phyloP scores from a whole-genome alignment of 108 stramenopile genomes.

The Mediolabrus comicus region DNA sequence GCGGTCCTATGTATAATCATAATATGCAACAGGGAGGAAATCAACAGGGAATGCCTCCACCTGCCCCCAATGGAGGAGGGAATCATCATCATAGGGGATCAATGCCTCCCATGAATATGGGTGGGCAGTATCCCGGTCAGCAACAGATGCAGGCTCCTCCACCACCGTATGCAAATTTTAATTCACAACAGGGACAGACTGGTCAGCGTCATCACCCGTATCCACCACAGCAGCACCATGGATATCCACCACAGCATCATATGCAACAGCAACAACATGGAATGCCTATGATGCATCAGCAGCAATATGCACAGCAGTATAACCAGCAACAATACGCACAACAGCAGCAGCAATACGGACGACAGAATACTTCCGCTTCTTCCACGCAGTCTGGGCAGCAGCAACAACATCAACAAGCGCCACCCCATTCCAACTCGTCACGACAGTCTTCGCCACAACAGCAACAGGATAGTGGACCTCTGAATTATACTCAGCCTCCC shows the following conservation, averaged over 20 bases:
- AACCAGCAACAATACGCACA: constrained; percentile 29
- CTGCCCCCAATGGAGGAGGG: constrained; percentile 30
- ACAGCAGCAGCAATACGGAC: constrained; percentile 29
- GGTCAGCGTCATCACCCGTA: constrained; percentile 36
- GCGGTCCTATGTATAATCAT: constrained; percentile 7
- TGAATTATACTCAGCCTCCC: constrained; percentile 27
- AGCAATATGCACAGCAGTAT: constrained; percentile 22
- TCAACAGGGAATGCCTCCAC: constrained; percentile 42
- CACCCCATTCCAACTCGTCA: constrained; percentile 1
- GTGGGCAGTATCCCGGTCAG: not conserved
- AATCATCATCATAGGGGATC: constrained; percentile 11
- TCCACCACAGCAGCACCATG: constrained; percentile 25
- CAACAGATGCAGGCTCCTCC: constrained; percentile 1
- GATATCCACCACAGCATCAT: constrained; percentile 42
- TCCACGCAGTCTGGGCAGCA: constrained; percentile 9
- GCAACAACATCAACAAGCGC: constrained; percentile 20
- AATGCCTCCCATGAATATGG: constrained; percentile 40
- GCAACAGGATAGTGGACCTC: constrained; percentile 19
- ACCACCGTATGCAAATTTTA: constrained; percentile 18
- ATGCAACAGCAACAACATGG: constrained; percentile 38
- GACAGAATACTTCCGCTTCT: not conserved
- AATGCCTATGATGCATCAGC: constrained; percentile 12
- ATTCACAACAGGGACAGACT: constrained; percentile 18
- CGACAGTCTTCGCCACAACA: constrained; percentile 4
- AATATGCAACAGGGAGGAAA: constrained; percentile 39